Evolutionary conservation across 2,329 filamentous ascomycete genomes (phyloP).

Genomic region (Endoconidiophora polonica): DNA sequence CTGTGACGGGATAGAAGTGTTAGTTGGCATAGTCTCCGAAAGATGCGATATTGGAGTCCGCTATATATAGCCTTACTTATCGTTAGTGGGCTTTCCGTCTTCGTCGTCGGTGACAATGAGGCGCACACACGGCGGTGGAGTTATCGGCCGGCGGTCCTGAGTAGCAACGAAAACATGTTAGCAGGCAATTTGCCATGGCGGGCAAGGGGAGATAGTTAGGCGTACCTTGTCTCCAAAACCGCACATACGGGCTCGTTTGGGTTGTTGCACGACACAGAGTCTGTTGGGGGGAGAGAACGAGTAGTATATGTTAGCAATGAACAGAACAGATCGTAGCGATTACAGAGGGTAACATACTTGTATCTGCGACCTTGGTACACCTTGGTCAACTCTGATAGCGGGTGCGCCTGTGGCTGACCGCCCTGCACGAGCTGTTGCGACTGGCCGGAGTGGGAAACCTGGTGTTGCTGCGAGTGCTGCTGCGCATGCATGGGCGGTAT

Average conservation of each 20-base stretch:
- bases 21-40: not conserved
- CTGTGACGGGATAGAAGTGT: conserved; percentile 22
- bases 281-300: conserved; percentile 21
- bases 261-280: conserved; percentile 75
- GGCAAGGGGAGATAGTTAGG: conserved; percentile 1
- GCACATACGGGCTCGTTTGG: conserved; percentile 88
- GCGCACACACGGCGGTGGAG: conserved; percentile 80
- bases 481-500: too few species aligned
- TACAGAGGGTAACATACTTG: conserved; percentile 4
- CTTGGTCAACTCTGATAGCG: conserved; percentile 7
- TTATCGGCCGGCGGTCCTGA: conserved; percentile 87
- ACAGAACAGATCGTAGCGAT: not conserved
- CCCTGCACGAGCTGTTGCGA: too few species aligned
- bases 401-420: not conserved
- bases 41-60: not conserved
- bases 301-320: not conserved
- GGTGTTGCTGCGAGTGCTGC: too few species aligned
- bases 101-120: conserved; percentile 59
- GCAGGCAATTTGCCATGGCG: not conserved
- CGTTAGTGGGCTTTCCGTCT: conserved; percentile 39
- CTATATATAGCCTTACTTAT: conserved; percentile 4
- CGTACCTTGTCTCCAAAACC: conserved; percentile 92
- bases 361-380: conserved; percentile 9
- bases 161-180: not conserved
- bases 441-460: too few species aligned